Conservation (phyloP, 768 basidiomycete genomes). For the Leccinum fibrillosum region DNA sequence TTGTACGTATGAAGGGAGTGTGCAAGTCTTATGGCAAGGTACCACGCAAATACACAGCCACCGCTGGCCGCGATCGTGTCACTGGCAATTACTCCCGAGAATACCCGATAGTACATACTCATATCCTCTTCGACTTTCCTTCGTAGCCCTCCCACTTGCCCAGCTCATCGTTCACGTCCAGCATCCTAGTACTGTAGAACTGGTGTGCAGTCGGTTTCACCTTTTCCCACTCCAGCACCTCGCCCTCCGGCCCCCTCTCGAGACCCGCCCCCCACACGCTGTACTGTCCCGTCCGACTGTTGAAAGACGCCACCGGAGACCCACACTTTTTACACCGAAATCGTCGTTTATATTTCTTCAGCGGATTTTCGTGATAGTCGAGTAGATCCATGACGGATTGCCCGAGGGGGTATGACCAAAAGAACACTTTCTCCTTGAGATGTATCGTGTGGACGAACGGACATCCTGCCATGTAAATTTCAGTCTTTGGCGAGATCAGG, state of each 20-base stretch:
- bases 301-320: constrained; percentile 47
- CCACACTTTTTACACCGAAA: constrained; percentile 65
- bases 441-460: constrained; percentile 65
- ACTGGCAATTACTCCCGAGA: constrained; percentile 2
- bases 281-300: constrained; percentile 44
- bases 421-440: constrained; percentile 47
- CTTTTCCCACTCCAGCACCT: constrained; percentile 49
- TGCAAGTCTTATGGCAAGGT: background rate
- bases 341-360: constrained; percentile 58
- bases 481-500: background rate
- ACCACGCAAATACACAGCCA: constrained; percentile 14
- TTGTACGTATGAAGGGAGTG: background rate
- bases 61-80: constrained; percentile 6
- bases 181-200: constrained; percentile 61
- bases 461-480: constrained; percentile 27
- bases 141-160: constrained; percentile 70
- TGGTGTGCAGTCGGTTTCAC: constrained; percentile 60
- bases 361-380: constrained; percentile 45
- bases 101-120: constrained; percentile 1
- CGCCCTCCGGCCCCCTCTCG: constrained; percentile 49
- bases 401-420: constrained; percentile 39
- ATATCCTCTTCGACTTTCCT: constrained; percentile 33
- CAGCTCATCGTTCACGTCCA: constrained; percentile 54
- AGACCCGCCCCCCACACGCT: constrained; percentile 60
- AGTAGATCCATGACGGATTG: constrained; percentile 34